Conservation (phyloP, 2,329 filamentous ascomycete species). For the Cladosporium halotolerans region DNA sequence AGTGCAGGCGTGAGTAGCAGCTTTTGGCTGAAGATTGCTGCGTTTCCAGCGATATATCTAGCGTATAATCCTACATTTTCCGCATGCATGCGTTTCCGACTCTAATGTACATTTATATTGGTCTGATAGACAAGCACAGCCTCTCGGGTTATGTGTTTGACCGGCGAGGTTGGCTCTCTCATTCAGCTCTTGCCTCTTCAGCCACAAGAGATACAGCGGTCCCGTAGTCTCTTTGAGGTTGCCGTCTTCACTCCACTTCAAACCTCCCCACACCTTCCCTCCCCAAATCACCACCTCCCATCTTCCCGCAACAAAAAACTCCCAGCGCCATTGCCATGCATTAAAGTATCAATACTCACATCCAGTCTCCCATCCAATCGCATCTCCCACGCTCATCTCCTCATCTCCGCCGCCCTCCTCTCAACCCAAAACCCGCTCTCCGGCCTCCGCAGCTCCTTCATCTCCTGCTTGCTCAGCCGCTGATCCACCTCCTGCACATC, state of each 20-base stretch:
- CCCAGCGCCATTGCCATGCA: neutral
- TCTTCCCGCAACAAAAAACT: no score
- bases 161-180: no score
- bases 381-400: neutral
- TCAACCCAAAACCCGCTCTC: constrained; percentile 78
- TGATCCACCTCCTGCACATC: constrained; percentile 69
- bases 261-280: no score
- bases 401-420: constrained; percentile 34
- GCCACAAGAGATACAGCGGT: no score
- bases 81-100: neutral
- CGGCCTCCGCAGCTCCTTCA: constrained; percentile 65
- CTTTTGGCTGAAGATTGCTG: neutral
- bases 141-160: no score
- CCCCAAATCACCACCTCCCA: no score
- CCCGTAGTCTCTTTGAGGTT: no score
- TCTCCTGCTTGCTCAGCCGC: constrained; percentile 58
- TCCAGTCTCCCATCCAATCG: neutral
- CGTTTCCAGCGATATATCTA: neutral
- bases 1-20: neutral
- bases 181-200: no score
- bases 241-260: no score
- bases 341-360: neutral
- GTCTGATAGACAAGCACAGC: no score
- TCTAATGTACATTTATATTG: neutral
- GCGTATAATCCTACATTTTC: neutral